A percentile compares a stretch with the other conserved stretches of the same genome.
These are phyloP conservation scores for Geotrichum armillariae DNA, from an alignment of 1,139 yeast genomes.

Conservation along the genomic window DNA sequence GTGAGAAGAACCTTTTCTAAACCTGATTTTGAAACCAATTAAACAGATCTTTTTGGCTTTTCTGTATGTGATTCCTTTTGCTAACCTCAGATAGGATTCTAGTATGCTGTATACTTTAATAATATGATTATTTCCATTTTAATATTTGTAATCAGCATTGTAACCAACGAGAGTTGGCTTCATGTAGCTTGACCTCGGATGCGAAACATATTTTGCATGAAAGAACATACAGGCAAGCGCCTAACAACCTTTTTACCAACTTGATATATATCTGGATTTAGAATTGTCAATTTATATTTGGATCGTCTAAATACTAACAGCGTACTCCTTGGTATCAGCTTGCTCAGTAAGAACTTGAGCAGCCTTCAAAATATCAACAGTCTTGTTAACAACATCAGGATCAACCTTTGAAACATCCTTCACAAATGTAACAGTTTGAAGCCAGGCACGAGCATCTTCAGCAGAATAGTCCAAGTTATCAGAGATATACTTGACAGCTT, in stretches of 20 bases:
- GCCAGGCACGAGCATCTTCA: slow-evolving; percentile 80
- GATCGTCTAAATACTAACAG: slow-evolving; percentile 8
- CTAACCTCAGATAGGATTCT: no score
- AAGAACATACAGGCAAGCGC: no score
- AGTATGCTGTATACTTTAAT: background rate
- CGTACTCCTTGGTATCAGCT: slow-evolving; percentile 28
- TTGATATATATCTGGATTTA: background rate
- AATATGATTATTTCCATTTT: no score
- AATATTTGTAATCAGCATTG: no score
- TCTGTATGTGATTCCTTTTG: background rate
- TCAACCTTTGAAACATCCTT: slow-evolving; percentile 52
- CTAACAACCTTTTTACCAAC: no score
- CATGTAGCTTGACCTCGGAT: no score
- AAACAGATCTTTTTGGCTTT: background rate
- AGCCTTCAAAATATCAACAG: slow-evolving; percentile 54
- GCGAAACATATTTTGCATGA: no score
- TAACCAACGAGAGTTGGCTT: no score
- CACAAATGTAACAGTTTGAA: slow-evolving; percentile 69
- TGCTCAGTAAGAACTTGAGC: slow-evolving; percentile 54
- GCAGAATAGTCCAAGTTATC: slow-evolving; percentile 70
- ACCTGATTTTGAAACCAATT: background rate
- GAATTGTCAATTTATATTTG: background rate
- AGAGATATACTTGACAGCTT: slow-evolving; percentile 65
- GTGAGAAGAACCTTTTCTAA: slow-evolving; percentile 16
- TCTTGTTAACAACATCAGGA: slow-evolving; percentile 53